Evolutionary conservation across 1,284 basidiomycete species (phyloP).

Genomic region (Trametes polyzona): DNA sequence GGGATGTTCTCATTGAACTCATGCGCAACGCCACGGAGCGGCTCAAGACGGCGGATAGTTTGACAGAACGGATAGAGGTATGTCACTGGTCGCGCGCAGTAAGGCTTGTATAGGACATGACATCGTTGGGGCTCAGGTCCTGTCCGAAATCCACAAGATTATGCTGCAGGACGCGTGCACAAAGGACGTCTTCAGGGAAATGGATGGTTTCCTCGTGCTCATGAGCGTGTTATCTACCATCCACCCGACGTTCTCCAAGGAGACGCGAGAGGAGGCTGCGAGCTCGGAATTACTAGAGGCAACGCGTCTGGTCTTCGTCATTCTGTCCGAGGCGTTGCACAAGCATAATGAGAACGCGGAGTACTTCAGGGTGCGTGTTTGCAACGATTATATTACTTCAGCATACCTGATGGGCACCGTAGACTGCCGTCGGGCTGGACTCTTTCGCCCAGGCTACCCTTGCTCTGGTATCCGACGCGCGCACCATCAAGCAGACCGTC

Average conservation of each 20-base stretch:
- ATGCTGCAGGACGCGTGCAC: conserved; percentile 63
- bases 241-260: conserved; percentile 40
- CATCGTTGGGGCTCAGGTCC: conserved; percentile 47
- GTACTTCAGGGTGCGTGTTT: conserved; percentile 63
- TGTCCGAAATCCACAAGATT: conserved; percentile 63
- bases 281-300: conserved; percentile 53
- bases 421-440: conserved; percentile 71
- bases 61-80: conserved; percentile 55
- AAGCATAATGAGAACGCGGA: conserved; percentile 57
- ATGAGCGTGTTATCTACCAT: conserved; percentile 71
- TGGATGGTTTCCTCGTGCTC: conserved; percentile 77
- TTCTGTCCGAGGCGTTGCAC: conserved; percentile 65
- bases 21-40: conserved; percentile 72
- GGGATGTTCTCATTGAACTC: conserved; percentile 70
- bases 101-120: not conserved
- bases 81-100: conserved; percentile 14
- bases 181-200: conserved; percentile 76
- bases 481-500: conserved; percentile 54
- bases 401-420: not conserved
- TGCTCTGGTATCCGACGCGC: conserved; percentile 50
- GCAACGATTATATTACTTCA: not conserved
- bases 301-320: conserved; percentile 59
- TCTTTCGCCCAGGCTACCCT: conserved; percentile 60
- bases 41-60: conserved; percentile 57
- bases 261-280: conserved; percentile 46